Percentiles rank a stretch among this genome's conserved stretches.
phyloP scores from a whole-genome alignment of 2,329 filamentous ascomycete species.

The Juglanconis sp. region DNA sequence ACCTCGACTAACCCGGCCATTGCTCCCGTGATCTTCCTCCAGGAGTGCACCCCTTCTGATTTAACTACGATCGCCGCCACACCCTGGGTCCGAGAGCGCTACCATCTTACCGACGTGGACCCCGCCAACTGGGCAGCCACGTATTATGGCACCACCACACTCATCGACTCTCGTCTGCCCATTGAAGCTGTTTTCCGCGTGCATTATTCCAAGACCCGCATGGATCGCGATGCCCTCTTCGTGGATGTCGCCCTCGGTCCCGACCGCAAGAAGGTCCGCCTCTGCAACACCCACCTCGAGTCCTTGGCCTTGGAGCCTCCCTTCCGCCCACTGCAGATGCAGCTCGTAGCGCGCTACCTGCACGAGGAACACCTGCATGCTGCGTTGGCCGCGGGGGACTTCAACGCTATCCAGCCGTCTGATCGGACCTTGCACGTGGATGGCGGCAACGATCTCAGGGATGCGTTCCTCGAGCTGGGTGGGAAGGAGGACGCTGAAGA shows the following conservation, averaged over 20 bases:
- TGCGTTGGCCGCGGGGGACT: constrained; percentile 49
- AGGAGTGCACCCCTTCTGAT: constrained; percentile 49
- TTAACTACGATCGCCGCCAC: constrained; percentile 39
- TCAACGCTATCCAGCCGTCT: constrained; percentile 56
- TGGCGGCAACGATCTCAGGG: constrained; percentile 39
- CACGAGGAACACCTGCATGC: constrained; percentile 34
- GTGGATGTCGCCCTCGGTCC: constrained; percentile 41
- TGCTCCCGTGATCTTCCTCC: constrained; percentile 45
- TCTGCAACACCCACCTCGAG: constrained; percentile 58
- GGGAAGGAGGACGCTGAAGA: constrained; percentile 47
- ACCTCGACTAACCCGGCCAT: constrained; percentile 1
- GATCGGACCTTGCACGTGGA: constrained; percentile 46
- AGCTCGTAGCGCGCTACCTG: constrained; percentile 41
- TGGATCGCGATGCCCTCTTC: constrained; percentile 53
- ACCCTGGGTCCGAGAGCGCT: constrained; percentile 45
- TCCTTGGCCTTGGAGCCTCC: constrained; percentile 47
- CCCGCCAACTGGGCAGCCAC: constrained; percentile 40
- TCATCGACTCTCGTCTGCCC: constrained; percentile 45
- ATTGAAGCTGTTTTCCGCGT: constrained; percentile 48
- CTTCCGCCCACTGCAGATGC: constrained; percentile 46
- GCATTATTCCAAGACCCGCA: constrained; percentile 43
- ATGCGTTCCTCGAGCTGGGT: constrained; percentile 50
- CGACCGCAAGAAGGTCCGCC: constrained; percentile 33
- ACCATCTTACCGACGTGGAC: constrained; percentile 46
- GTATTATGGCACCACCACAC: constrained; percentile 50